Evolutionary conservation across 352 stramenopile genomes (phyloP).

Genomic region (Globisporangium splendens): DNA sequence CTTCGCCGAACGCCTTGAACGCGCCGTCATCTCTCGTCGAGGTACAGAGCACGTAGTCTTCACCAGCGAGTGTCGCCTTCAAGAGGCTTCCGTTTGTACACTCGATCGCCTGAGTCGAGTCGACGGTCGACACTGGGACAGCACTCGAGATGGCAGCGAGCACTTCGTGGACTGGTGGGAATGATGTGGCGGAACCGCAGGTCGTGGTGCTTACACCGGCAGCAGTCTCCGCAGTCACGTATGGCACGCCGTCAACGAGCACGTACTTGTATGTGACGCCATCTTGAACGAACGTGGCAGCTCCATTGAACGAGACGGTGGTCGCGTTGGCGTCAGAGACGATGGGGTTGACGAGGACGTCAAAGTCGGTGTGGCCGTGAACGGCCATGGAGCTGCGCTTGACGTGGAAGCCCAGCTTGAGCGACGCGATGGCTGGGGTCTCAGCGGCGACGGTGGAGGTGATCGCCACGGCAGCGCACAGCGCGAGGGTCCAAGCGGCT

Average conservation of each 20-base stretch:
- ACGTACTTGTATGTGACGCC: conserved; percentile 31
- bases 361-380: conserved; percentile 38
- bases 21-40: conserved; percentile 16
- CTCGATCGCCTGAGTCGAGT: conserved; percentile 36
- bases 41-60: conserved; percentile 47
- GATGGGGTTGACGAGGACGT: conserved; percentile 39
- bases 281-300: conserved; percentile 27
- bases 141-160: conserved; percentile 28
- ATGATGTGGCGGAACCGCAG: conserved; percentile 21
- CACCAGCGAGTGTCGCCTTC: conserved; percentile 33
- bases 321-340: conserved; percentile 15
- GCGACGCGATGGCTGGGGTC: conserved; percentile 18
- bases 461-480: not conserved
- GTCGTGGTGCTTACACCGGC: conserved; percentile 14
- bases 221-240: conserved; percentile 21
- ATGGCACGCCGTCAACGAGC: conserved; percentile 32
- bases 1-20: conserved; percentile 38
- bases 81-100: conserved; percentile 36
- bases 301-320: conserved; percentile 37
- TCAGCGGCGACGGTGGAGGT: not conserved
- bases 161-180: conserved; percentile 29
- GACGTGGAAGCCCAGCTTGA: conserved; percentile 41
- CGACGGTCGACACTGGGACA: conserved; percentile 26
- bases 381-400: conserved; percentile 51
- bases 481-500: not conserved